phyloP scores from a whole-genome alignment of 1,284 basidiomycete genomes.

The Afroboletus lepidellus region DNA sequence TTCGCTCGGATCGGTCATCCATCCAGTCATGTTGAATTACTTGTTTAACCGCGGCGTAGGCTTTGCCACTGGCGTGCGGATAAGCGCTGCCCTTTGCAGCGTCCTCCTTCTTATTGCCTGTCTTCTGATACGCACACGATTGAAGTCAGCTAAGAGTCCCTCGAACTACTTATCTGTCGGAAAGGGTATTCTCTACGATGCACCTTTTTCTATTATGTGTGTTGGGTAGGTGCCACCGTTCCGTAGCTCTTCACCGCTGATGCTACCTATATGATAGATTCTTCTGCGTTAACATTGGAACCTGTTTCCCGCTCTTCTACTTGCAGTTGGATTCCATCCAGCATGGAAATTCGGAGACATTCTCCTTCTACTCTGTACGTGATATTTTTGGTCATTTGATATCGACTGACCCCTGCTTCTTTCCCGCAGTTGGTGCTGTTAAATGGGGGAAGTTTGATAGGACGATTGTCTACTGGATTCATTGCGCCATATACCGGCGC shows the following conservation, averaged over 20 bases:
- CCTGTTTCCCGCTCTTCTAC: conserved; percentile 31
- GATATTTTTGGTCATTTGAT: too few relatives aligned
- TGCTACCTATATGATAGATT: conserved; percentile 10
- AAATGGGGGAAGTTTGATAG: conserved; percentile 27
- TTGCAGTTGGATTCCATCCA: conserved; percentile 31
- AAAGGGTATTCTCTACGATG: conserved; percentile 20
- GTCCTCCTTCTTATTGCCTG: conserved; percentile 27
- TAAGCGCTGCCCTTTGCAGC: conserved; percentile 31
- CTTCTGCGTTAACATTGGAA: conserved; percentile 13
- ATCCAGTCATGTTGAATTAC: conserved; percentile 43
- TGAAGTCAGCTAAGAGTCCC: conserved; percentile 17
- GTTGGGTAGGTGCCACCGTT: conserved; percentile 19
- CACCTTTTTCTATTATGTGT: conserved; percentile 24
- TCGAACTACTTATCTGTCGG: conserved; percentile 21
- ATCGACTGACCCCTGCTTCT: background rate
- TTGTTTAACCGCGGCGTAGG: conserved; percentile 31
- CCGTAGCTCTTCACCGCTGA: background rate
- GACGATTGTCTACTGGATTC: conserved; percentile 27
- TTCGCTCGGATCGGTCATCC: conserved; percentile 33
- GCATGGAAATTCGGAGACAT: conserved; percentile 27
- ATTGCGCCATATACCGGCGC: conserved; percentile 24
- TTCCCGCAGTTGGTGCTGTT: conserved; percentile 24
- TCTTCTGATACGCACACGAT: conserved; percentile 31
- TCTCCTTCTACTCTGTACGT: conserved; percentile 35
- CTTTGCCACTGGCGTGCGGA: conserved; percentile 29